A percentile compares a stretch with the other conserved stretches of the same genome.
Conservation (phyloP, 768 basidiomycete genomes). For the Clitopilus passeckerianus region DNA sequence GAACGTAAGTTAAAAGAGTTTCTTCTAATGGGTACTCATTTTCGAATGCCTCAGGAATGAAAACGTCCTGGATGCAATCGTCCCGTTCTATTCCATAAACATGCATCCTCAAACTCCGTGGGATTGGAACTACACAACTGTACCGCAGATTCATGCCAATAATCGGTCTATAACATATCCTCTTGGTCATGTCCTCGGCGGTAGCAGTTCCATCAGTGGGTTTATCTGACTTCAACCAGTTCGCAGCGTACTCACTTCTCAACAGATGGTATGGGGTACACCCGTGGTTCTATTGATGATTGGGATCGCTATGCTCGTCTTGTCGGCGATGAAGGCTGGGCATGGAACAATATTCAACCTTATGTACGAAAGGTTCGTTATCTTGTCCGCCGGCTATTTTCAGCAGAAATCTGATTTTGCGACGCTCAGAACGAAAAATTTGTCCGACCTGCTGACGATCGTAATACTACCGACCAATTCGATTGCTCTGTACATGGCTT, state of each 20-base stretch:
- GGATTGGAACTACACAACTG: conserved; percentile 18
- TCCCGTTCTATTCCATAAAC: conserved; percentile 5
- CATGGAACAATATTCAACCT: conserved; percentile 25
- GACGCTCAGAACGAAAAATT: conserved; percentile 29
- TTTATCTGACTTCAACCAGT: neutral
- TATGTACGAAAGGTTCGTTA: conserved; percentile 25
- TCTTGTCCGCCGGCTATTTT: no score
- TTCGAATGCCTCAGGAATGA: neutral
- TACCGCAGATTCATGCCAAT: conserved; percentile 17
- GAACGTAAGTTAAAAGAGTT: conserved; percentile 1
- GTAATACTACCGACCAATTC: conserved; percentile 30
- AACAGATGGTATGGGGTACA: conserved; percentile 5
- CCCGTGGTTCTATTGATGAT: conserved; percentile 7
- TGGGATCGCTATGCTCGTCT: conserved; percentile 12
- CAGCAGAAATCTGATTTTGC: no score
- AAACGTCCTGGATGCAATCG: neutral
- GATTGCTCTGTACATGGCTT: conserved; percentile 30
- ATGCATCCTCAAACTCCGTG: neutral
- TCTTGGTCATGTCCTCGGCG: conserved; percentile 25
- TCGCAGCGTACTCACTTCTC: neutral
- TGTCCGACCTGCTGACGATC: conserved; percentile 28
- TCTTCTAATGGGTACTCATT: neutral
- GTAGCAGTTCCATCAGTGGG: conserved; percentile 24
- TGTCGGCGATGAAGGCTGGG: conserved; percentile 31
- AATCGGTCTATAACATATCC: conserved; percentile 15